Percentiles rank a stretch among this genome's conserved stretches.
These are phyloP conservation scores for Boechera retrofracta DNA, from an alignment of 345 rosid species.

Conservation along the genomic window DNA sequence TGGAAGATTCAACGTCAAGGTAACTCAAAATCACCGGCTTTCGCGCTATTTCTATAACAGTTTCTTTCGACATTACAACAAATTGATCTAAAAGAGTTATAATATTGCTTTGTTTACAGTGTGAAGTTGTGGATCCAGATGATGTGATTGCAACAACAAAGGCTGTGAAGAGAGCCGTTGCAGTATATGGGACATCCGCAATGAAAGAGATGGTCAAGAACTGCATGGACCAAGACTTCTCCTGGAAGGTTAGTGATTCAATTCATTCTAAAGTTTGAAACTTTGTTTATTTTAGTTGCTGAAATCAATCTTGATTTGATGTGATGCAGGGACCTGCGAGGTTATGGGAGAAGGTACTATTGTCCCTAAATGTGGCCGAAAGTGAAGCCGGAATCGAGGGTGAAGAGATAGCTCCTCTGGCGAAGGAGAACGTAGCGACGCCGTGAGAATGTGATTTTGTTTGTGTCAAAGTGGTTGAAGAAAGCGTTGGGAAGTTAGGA, in stretches of 20 bases:
- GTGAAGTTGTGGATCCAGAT: constrained; percentile 77
- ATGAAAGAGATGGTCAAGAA: constrained; percentile 77
- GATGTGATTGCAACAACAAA: constrained; percentile 72
- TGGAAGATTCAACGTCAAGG: constrained; percentile 78
- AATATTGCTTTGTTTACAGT: constrained; percentile 50
- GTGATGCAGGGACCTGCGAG: constrained; percentile 77
- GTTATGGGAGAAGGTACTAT: constrained; percentile 72
- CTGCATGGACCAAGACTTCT: constrained; percentile 90
- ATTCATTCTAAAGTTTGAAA: not conserved
- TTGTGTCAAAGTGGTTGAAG: not conserved
- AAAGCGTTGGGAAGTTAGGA: constrained; percentile 24
- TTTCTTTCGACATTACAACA: constrained; percentile 1
- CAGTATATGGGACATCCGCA: constrained; percentile 61
- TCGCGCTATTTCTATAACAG: not conserved
- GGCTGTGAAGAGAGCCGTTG: constrained; percentile 64
- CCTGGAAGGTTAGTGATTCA: constrained; percentile 84
- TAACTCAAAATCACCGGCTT: constrained; percentile 36
- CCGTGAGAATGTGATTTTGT: constrained; percentile 53
- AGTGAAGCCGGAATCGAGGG: constrained; percentile 72
- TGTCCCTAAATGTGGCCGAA: constrained; percentile 63
- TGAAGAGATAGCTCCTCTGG: constrained; percentile 86
- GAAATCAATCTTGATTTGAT: not conserved
- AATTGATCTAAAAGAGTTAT: not conserved
- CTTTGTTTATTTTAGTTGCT: not conserved
- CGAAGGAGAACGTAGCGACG: constrained; percentile 82